A percentile compares a stretch with the other conserved stretches of the same genome.
These are phyloP conservation scores for Xylariomycetidae sp. DNA, from an alignment of 2,329 filamentous ascomycete genomes.

Conservation along the genomic window DNA sequence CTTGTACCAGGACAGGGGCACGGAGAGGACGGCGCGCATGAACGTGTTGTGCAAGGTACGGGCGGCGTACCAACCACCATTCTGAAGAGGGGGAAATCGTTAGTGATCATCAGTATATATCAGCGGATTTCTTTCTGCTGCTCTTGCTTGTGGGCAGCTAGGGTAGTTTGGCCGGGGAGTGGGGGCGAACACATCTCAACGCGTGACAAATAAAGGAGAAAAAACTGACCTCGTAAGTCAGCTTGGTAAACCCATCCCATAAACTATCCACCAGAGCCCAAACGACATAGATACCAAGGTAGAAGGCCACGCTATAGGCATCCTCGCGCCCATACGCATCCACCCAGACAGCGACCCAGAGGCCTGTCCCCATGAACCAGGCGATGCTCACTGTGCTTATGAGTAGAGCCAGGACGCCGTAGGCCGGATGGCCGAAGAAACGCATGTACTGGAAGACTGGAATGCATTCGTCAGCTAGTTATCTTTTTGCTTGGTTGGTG, in stretches of 20 bases:
- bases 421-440: conserved; percentile 43
- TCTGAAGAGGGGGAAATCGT: too few relatives aligned
- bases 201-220: too few relatives aligned
- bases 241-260: conserved; percentile 36
- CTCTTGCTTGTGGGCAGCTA: too few relatives aligned
- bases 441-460: conserved; percentile 46
- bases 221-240: conserved; percentile 49
- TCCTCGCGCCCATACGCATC: conserved; percentile 43
- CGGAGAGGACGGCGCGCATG: conserved; percentile 46
- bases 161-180: too few relatives aligned
- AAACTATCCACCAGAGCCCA: conserved; percentile 40
- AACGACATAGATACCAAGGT: conserved; percentile 47
- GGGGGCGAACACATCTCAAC: too few relatives aligned
- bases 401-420: conserved; percentile 34
- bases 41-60: conserved; percentile 48
- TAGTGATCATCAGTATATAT: too few relatives aligned
- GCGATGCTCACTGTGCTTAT: conserved; percentile 37
- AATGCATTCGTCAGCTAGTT: too few relatives aligned
- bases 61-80: conserved; percentile 53
- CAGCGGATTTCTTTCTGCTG: too few relatives aligned
- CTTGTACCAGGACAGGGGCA: conserved; percentile 54
- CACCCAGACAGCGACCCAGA: conserved; percentile 51
- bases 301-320: conserved; percentile 43
- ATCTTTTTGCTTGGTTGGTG: too few relatives aligned
- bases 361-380: conserved; percentile 36